Evolutionary conservation across 2,329 filamentous ascomycete genomes (phyloP).

Genomic region (Arthrobotrys conoides): DNA sequence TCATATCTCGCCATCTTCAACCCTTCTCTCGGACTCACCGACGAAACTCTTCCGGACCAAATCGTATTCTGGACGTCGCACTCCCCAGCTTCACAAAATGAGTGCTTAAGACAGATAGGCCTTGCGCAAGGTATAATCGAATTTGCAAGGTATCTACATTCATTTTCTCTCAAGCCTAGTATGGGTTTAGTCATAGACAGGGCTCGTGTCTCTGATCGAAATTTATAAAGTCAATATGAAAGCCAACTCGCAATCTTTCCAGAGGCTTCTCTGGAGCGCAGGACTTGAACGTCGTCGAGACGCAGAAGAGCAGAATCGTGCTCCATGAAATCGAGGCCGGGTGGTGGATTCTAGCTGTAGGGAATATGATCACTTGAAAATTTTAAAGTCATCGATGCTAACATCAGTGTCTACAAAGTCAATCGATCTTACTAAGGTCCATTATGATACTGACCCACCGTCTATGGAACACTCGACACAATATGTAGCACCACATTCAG

Average conservation of each 20-base stretch:
- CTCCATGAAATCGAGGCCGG: conserved; percentile 85
- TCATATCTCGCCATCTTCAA: conserved; percentile 97
- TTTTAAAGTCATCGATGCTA: not conserved
- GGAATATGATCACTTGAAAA: conserved; percentile 65
- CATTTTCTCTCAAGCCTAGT: conserved; percentile 10
- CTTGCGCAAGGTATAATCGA: conserved; percentile 96
- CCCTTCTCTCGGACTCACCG: conserved; percentile 77
- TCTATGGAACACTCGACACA: conserved; percentile 84
- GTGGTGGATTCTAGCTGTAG: conserved; percentile 95
- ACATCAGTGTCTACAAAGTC: conserved; percentile 71
- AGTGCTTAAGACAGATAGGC: conserved; percentile 90
- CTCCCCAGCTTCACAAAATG: conserved; percentile 75
- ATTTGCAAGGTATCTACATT: conserved; percentile 78
- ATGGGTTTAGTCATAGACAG: conserved; percentile 27
- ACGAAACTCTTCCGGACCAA: conserved; percentile 82
- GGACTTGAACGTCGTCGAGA: conserved; percentile 87
- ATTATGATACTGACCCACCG: conserved; percentile 66
- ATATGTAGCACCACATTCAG: conserved; percentile 85
- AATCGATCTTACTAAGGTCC: conserved; percentile 82
- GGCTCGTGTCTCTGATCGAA: conserved; percentile 53
- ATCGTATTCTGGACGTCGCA: conserved; percentile 91
- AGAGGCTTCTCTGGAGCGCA: conserved; percentile 85
- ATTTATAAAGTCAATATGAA: conserved; percentile 34
- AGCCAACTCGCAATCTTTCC: conserved; percentile 52
- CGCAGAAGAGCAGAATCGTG: conserved; percentile 86